Base-by-base conservation (phyloP, 306 rosid genomes). In the Lathyrus oleraceus region DNA sequence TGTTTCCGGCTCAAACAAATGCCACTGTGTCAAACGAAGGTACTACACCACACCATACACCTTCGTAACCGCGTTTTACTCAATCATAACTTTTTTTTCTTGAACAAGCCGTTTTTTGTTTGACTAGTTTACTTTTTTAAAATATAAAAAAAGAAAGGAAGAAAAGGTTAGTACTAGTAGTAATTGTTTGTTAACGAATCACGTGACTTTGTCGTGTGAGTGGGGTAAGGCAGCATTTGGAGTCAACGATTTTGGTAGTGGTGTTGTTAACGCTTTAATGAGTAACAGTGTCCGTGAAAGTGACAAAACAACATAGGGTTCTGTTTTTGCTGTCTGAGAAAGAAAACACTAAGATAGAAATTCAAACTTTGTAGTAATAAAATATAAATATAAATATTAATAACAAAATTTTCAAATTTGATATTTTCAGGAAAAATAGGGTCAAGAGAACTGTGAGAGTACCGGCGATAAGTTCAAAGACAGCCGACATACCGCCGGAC, bases 21-120 rank as follows among this genome's bases (percentile, higher is more conserved):
- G 98, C 86, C 98, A 89, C 73, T 92, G 96, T 80, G 81, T 85
- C 43, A 92, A 92, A 78, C 78, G 83, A 86, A 89, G 96, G 98
- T 92, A 88, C 44, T 8, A 53, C 15, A 21, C 60, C 89, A 87
- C 5, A 47, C 53, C 25, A 8, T 21, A 53, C 60, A 20, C 60
- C 32, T 0, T 9, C 20, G 4, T 5, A 21, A 2, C 27, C 0
- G 43, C 36, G 60, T 17, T 52, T 27, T 43, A 35, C 65, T 32
- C 3, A 17, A 36, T 48, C 49, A 21, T 65, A 17, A 30, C 39
- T 67, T 72, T 19, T 39, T 6, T 10, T 36, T 5, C 13, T 8
- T 8, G 8, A 35, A 35, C 39, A 35, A 35, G 65, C 67, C 67
- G 68, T 62, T 62, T 62, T 72, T 74, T 75, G 80, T 72, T 77